These are phyloP conservation scores for Artemisia annua DNA, from an alignment of 129 eudicot species.

Conservation along the genomic window DNA sequence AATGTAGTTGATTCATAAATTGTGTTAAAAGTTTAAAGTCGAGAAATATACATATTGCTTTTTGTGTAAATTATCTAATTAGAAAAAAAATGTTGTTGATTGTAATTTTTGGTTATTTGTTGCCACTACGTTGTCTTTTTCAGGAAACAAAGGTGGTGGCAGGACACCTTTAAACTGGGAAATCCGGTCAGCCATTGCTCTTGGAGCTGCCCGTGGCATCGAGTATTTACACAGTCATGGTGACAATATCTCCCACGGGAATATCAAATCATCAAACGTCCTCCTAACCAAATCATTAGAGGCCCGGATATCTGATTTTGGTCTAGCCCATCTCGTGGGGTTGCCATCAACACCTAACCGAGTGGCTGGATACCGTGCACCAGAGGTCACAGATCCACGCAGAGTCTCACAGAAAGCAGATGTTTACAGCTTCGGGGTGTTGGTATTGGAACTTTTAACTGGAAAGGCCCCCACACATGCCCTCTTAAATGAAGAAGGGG, in stretches of 20 bases:
- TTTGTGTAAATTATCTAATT: background rate
- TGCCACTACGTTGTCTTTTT: background rate
- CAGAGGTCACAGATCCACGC: slow-evolving; percentile 87
- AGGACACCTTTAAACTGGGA: slow-evolving; percentile 46
- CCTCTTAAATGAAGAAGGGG: slow-evolving; percentile 84
- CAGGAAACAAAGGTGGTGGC: slow-evolving; percentile 90
- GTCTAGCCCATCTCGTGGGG: slow-evolving; percentile 72
- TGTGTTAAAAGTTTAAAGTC: too few relatives aligned
- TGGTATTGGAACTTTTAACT: slow-evolving; percentile 80
- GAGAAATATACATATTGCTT: background rate
- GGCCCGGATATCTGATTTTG: slow-evolving; percentile 82
- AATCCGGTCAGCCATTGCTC: slow-evolving; percentile 72
- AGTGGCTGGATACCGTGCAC: slow-evolving; percentile 89
- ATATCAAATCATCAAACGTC: slow-evolving; percentile 83
- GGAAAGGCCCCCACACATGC: slow-evolving; percentile 90
- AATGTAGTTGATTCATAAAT: too few relatives aligned
- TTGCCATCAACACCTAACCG: slow-evolving; percentile 73
- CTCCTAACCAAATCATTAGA: slow-evolving; percentile 73
- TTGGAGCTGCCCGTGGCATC: slow-evolving; percentile 86
- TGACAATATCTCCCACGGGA: slow-evolving; percentile 66
- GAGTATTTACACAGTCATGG: slow-evolving; percentile 75
- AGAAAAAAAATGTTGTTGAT: background rate
- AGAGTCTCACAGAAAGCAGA: slow-evolving; percentile 41
- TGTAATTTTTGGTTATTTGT: background rate
- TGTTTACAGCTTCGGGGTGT: slow-evolving; percentile 71